Percentiles rank a stretch among this genome's conserved stretches.
These are phyloP conservation scores for Wickerhamiella pararugosa DNA, from an alignment of 1,139 yeast genomes.

Conservation along the genomic window DNA sequence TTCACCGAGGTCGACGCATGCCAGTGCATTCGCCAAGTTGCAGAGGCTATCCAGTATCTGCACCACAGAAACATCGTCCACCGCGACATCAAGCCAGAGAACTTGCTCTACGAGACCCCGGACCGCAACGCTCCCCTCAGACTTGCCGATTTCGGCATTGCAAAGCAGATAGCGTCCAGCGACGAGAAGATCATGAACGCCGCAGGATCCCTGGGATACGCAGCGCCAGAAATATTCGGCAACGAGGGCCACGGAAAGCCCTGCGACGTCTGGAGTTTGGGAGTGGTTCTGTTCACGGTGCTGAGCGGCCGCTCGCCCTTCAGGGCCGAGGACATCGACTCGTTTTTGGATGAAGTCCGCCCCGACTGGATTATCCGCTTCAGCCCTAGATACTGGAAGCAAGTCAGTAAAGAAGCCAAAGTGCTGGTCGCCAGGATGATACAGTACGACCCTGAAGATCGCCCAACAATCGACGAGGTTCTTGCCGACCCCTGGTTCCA, in stretches of 20 bases:
- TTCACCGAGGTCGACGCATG: constrained; percentile 82
- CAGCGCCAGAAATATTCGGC: constrained; percentile 75
- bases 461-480: constrained; percentile 56
- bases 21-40: constrained; percentile 47
- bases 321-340: constrained; percentile 67
- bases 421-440: constrained; percentile 54
- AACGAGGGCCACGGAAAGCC: constrained; percentile 81
- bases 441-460: constrained; percentile 43
- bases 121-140: constrained; percentile 52
- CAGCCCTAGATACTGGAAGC: constrained; percentile 77
- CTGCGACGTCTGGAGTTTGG: constrained; percentile 86
- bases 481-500: constrained; percentile 56
- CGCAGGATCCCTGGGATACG: constrained; percentile 88
- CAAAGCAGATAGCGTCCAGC: constrained; percentile 46
- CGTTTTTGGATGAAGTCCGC: constrained; percentile 68
- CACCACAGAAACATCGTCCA: constrained; percentile 70
- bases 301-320: constrained; percentile 91
- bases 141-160: constrained; percentile 87
- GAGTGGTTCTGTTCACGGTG: constrained; percentile 79
- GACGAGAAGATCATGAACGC: constrained; percentile 57
- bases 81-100: constrained; percentile 85
- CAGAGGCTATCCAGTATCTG: constrained; percentile 59
- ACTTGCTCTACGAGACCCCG: constrained; percentile 46
- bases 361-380: constrained; percentile 52
- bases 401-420: constrained; percentile 61